Conservation (phyloP, 345 rosid genomes). For the sweet orange (Citrus sinensis) region DVS_A1.0 CM039162.1:8242001-8242500, state of each 20-base stretch:
- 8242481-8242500: too few species aligned
- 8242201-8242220: neutral
- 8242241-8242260: neutral
- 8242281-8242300: neutral
- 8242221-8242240: neutral
- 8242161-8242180: too few species aligned
- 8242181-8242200: neutral
- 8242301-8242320: too few species aligned
- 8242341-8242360: too few species aligned
- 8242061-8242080: slow-evolving; percentile 7
- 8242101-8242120: neutral
- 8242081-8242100: neutral
- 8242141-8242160: neutral
- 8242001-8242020: too few species aligned
- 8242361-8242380: too few species aligned
- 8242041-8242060: neutral
- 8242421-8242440: too few species aligned
- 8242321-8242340: too few species aligned
- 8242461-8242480: too few species aligned
- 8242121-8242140: neutral
- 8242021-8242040: neutral
- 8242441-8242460: too few species aligned
- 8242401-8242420: too few species aligned
- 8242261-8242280: neutral
- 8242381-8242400: too few species aligned